Evolutionary conservation across 2,329 filamentous ascomycete genomes (phyloP), one percentile per base, ranked within the genome.

Genomic region (Colletotrichum lini): DNA sequence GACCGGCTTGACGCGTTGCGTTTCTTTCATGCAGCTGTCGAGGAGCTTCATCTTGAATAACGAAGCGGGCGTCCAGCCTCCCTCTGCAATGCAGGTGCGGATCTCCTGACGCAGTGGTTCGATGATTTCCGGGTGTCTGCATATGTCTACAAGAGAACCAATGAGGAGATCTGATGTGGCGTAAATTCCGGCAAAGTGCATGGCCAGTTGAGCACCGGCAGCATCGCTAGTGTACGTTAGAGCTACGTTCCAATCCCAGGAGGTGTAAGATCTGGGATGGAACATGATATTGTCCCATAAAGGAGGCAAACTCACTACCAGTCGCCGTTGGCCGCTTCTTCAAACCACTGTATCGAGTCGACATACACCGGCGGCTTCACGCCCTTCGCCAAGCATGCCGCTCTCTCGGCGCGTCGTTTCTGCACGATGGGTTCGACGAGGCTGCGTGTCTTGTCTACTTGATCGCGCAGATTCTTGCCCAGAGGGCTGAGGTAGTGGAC

Each of bases 21-120:
- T 76, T 71, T 85, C 82, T 64, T 84, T 84, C 65, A 84, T 74
- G 1, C 80, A 77, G 62, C 82, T 84, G 73, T 85, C 82, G 70
- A 84, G 73, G 4, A 83, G 75, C 67, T 79, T 80, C 47, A 85
- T 74, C 47, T 81, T 79, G 70, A 79, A 80, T 2, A 85, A 72
- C 0, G 80, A 71, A 1, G 77, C 77, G 70, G 81, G 82, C n/a
- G 74, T 77, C 77, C 78, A 82, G 1, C 77, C 78, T n/a, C 81
- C 80, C 49, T 81, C 76, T 6, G 75, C 73, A 18, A 84, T 72
- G 2, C 82, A 77, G 1, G 70, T 64, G 2, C 75, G 59, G 10
- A 86, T 82, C 75, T 87, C 85, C 18, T 84, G 79, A 2, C 84
- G 78, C 42, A 87, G 73, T 3, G 78, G 77, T 21, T 81, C 76